Conservation (phyloP, 192 early-diverging fungal species). For the Umbelopsis isabellina region DNA sequence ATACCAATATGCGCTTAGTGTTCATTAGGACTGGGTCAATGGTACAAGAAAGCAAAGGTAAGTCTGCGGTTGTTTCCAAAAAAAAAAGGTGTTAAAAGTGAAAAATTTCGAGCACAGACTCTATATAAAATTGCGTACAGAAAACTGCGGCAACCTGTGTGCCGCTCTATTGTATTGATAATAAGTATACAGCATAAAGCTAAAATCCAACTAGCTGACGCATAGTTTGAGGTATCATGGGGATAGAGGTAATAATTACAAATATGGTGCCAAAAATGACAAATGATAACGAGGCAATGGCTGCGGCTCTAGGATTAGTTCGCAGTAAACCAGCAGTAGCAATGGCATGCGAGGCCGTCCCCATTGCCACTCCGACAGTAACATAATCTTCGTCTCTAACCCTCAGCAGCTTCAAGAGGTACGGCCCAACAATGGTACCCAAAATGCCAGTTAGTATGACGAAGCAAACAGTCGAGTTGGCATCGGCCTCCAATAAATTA, state of each 20-base stretch:
- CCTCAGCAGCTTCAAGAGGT: constrained; percentile 17
- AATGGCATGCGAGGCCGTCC: constrained; percentile 15
- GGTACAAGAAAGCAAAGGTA: too few relatives aligned
- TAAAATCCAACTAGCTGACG: constrained; percentile 19
- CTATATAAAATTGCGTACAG: neutral
- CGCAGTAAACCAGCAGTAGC: constrained; percentile 6
- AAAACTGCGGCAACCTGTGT: neutral
- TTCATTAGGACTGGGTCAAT: neutral
- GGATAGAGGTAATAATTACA: constrained; percentile 19
- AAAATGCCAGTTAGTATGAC: constrained; percentile 21
- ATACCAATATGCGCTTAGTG: constrained; percentile 9
- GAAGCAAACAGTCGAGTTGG: constrained; percentile 18
- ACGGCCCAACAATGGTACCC: constrained; percentile 17
- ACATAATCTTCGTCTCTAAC: constrained; percentile 26
- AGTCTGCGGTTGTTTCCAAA: too few relatives aligned
- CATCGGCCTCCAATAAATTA: constrained; percentile 11
- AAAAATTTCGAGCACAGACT: too few relatives aligned
- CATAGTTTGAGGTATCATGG: constrained; percentile 13
- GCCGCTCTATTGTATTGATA: too few relatives aligned
- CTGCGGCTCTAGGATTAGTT: constrained; percentile 20
- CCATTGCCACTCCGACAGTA: constrained; percentile 20
- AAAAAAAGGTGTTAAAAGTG: too few relatives aligned
- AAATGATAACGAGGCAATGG: constrained; percentile 22
- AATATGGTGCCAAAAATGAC: constrained; percentile 24
- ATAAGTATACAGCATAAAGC: too few relatives aligned